Base-by-base conservation (phyloP, 2,329 filamentous ascomycete species). In the Fusarium xyrophilum region DNA sequence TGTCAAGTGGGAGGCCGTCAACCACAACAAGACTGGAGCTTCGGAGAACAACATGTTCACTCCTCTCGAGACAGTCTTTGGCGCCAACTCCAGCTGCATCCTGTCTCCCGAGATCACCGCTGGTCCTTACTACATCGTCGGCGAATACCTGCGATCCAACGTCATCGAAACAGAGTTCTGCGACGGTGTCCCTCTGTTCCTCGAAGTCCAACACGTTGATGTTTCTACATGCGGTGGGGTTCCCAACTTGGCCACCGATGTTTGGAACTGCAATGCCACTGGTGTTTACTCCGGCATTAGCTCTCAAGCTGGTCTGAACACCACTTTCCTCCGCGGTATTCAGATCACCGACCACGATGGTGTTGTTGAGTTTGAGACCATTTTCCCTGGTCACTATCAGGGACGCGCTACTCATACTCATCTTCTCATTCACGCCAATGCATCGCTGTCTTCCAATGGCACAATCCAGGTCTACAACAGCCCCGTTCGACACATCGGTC, bases 141-240 rank as follows among this genome's bases (percentile, higher is more conserved):
- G 59, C 17, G 46, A 61, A 25, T 62, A 62, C 3, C 14, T 62
- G 9, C 59, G 56, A 23, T 62, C 59, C 11, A 62, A 62, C 13
- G 59, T 61, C 2, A 62, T 62, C 14, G 59, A 62, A 1, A 46
- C 3, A 1, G 59, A 62, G 10, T 35, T 39, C 28, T 62, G 56
- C 0, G 59, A 62, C 4, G 56, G 59, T 4, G 59, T 62, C 0
- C 59, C 59, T 13, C 17, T 62, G 7, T 62, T 62, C 33, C 56
- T 62, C 6, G 56, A 62, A 1, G 46, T 62, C 17, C 59, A 62
- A n/a, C 61, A 62, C n/a, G 40, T 62, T n/a, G 56, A 62, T 15
- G 46, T 62, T 1, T n/a, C 59, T 0, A 62, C 39, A 8, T 62
- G 59, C 6, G 13, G 25, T 6, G 56, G 27, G 23, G 56, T 62